phyloP scores from a whole-genome alignment of 1,284 basidiomycete species.

The Boletus calvinii region DNA sequence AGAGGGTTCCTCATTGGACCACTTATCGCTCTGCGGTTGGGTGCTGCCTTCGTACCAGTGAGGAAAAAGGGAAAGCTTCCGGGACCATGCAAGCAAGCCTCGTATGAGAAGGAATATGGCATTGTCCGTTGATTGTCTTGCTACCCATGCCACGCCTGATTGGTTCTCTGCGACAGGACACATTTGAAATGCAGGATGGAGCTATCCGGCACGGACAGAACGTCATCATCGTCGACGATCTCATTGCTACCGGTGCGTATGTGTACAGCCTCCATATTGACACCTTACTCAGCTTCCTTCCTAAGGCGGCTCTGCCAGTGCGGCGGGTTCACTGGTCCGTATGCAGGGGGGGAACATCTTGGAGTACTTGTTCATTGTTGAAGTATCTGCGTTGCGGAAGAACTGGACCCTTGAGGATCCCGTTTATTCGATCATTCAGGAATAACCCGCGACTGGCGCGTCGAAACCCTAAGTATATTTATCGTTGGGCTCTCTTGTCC shows the following conservation, averaged over 20 bases:
- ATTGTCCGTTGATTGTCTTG: conserved; percentile 45
- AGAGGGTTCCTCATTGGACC: conserved; percentile 96
- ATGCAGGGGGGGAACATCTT: conserved; percentile 82
- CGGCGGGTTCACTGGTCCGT: conserved; percentile 88
- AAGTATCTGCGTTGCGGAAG: conserved; percentile 52
- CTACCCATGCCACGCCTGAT: conserved; percentile 1
- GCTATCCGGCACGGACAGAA: conserved; percentile 83
- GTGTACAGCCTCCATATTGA: conserved; percentile 15
- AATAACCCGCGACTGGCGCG: conserved; percentile 40
- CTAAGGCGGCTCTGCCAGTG: conserved; percentile 89
- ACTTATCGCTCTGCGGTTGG: conserved; percentile 86
- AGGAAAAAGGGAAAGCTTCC: conserved; percentile 95
- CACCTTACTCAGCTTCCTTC: conserved; percentile 4
- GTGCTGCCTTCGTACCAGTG: conserved; percentile 95
- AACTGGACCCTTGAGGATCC: conserved; percentile 73
- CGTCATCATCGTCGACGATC: conserved; percentile 91
- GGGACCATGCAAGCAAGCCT: conserved; percentile 74
- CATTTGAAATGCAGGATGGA: conserved; percentile 93
- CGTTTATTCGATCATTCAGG: conserved; percentile 82
- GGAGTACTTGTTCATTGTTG: conserved; percentile 95
- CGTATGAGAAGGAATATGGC: conserved; percentile 96
- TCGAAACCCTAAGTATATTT: conserved; percentile 18
- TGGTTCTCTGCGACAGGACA: conserved; percentile 53
- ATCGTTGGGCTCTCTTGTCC: conserved; percentile 7
- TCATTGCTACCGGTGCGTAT: conserved; percentile 87